Base-by-base conservation (phyloP, 2,329 filamentous ascomycete species). In the Apiospora kogelbergensis region DNA sequence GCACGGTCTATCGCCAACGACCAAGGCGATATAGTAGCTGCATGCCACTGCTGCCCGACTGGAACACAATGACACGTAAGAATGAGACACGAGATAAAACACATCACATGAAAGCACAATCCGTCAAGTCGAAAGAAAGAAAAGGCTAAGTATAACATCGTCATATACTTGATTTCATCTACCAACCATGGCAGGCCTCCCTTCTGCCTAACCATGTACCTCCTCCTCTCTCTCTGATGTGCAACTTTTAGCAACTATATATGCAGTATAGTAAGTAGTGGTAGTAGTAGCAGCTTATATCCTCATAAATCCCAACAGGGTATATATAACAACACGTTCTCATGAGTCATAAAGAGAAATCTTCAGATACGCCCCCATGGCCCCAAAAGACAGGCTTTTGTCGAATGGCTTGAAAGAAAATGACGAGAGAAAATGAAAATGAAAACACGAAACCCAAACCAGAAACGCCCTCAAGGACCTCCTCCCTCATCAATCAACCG, bases 251-350 rank as follows among this genome's bases (percentile, higher is more conserved):
- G 53, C 30, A 37, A 33, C 30, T 20, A 5, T 60, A 37, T 60
- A n/a, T 53, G 13, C 24, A 26, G 48, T 33, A 57, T 30, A 57
- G 26, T 57, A 57, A 48, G n/a, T 48, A 48, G 45, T 57, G 20
- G 48, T 30, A 53, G 26, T 26, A 44, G 42, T 45, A 45, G 42
- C 30, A n/a, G 46, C 30, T 60, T 60, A 60, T 60, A 60, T 60
- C 53, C 26, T 60, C 30, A 22, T 60, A 60, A 60, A 60, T 60
- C 53, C 53, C 53, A 60, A 37, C 30, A 60, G 53, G 53, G 53
- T 60, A 60, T 60, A 57, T 57, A 60, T 60, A 60, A 60, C 20
- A 33, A n/a, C 48, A 60, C 17, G 53, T 60, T 26, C 53, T 60
- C 53, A 60, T 60, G 53, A 60, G 53, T 60, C 53, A 60, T 60